A percentile compares a stretch with the other conserved stretches of the same genome.
Evolutionary conservation across 352 stramenopile species (phyloP).

Genomic region (Globisporangium nodosum): DNA sequence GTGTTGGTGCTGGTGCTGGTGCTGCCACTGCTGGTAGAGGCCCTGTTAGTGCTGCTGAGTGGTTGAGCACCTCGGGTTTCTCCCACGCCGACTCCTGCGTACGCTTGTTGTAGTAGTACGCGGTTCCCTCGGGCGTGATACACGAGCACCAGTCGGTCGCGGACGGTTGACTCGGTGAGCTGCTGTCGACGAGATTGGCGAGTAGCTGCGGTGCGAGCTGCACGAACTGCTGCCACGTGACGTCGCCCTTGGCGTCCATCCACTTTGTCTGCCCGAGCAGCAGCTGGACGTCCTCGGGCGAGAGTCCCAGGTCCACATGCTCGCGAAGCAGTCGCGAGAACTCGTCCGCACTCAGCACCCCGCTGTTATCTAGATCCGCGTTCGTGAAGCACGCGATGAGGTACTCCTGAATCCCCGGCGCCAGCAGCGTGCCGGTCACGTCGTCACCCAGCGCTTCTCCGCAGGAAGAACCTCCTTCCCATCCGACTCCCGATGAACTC

Average conservation of each 20-base stretch:
- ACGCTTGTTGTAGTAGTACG: slow-evolving; percentile 33
- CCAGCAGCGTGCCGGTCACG: slow-evolving; percentile 1
- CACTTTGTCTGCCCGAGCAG: slow-evolving; percentile 12
- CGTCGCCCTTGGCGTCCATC: slow-evolving; percentile 11
- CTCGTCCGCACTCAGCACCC: slow-evolving; percentile 17
- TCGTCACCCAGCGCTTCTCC: neutral
- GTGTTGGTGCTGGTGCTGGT: too few relatives aligned
- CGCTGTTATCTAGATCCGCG: slow-evolving; percentile 19
- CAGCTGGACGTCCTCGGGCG: slow-evolving; percentile 14
- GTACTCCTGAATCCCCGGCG: slow-evolving; percentile 18
- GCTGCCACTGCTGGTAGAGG: neutral
- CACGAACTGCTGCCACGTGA: slow-evolving; percentile 21
- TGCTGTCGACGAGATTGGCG: slow-evolving; percentile 13
- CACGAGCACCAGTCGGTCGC: slow-evolving; percentile 19
- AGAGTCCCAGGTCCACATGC: slow-evolving; percentile 17
- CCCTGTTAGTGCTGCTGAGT: neutral
- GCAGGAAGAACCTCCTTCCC: neutral
- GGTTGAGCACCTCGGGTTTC: slow-evolving; percentile 1
- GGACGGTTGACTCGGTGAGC: slow-evolving; percentile 5
- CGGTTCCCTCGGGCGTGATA: slow-evolving; percentile 10
- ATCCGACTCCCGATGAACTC: neutral
- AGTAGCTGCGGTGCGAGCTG: slow-evolving; percentile 18
- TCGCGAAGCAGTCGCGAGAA: slow-evolving; percentile 17
- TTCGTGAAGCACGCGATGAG: slow-evolving; percentile 16
- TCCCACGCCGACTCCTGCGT: slow-evolving; percentile 22